Conservation (phyloP, 768 basidiomycete species). For the Filobasidium floriforme region DNA sequence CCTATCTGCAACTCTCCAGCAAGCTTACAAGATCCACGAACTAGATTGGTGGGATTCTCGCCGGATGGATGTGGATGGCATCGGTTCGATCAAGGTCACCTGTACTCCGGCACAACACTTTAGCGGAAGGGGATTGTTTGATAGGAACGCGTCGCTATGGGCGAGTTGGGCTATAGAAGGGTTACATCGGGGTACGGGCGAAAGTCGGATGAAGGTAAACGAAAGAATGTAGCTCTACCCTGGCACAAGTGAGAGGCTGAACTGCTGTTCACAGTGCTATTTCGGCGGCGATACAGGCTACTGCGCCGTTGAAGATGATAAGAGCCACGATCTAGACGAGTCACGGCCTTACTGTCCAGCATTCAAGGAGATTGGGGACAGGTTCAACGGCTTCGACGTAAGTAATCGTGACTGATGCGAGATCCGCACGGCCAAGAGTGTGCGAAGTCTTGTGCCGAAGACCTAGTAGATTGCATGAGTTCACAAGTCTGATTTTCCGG, state of each 20-base stretch:
- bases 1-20: constrained; percentile 46
- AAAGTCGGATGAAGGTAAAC: constrained; percentile 16
- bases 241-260: neutral
- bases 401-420: too few species aligned
- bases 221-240: neutral
- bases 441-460: too few species aligned
- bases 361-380: constrained; percentile 63
- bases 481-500: too few species aligned
- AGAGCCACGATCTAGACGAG: constrained; percentile 32
- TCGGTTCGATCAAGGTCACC: constrained; percentile 33
- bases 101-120: constrained; percentile 57
- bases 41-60: constrained; percentile 62
- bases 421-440: too few species aligned
- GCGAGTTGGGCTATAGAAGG: constrained; percentile 57
- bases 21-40: constrained; percentile 48
- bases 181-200: constrained; percentile 7
- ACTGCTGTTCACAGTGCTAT: constrained; percentile 40
- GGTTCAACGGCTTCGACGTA: constrained; percentile 59
- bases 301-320: constrained; percentile 32
- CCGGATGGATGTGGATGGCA: constrained; percentile 31
- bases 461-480: too few species aligned
- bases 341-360: constrained; percentile 56
- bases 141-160: constrained; percentile 59
- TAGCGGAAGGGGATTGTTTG: constrained; percentile 51
- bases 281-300: constrained; percentile 62